phyloP scores from a whole-genome alignment of 106 monocot genomes.

The Allium fistulosum region DNA sequence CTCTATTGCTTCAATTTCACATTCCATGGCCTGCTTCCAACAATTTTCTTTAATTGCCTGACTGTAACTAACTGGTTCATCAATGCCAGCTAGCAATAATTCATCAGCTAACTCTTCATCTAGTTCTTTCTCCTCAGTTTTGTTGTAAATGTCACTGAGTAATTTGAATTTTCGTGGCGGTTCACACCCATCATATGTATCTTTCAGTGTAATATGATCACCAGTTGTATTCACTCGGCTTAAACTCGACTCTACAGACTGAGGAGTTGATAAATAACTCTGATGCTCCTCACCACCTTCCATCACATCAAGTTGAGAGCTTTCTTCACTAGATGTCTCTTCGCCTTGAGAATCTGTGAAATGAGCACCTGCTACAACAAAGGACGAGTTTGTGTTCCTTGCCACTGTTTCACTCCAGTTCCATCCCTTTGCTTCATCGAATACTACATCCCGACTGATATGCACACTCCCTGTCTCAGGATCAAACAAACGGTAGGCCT shows the following conservation, averaged over 20 bases:
- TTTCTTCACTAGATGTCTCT: too few relatives aligned
- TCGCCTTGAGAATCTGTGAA: too few relatives aligned
- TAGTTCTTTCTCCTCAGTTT: not conserved
- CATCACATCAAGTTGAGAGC: too few relatives aligned
- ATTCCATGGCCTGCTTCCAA: not conserved
- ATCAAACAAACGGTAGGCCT: not conserved
- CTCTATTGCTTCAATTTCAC: not conserved
- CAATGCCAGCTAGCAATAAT: not conserved
- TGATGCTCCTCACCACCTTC: too few relatives aligned
- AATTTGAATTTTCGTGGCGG: not conserved
- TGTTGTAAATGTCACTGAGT: not conserved
- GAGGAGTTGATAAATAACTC: not conserved
- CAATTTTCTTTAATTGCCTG: not conserved
- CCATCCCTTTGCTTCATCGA: not conserved
- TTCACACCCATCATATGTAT: not conserved
- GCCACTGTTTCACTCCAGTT: not conserved
- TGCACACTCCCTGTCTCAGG: not conserved
- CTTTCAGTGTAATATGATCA: not conserved
- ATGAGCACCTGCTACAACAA: not conserved
- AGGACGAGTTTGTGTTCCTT: not conserved
- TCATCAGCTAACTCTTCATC: not conserved
- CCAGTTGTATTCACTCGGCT: not conserved
- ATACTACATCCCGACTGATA: not conserved
- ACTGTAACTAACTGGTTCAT: not conserved
- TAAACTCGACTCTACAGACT: not conserved